A percentile compares a stretch with the other conserved stretches of the same genome.
phyloP scores from a whole-genome alignment of 495 filamentous ascomycete genomes.

The Penicillium egyptiacum region DNA sequence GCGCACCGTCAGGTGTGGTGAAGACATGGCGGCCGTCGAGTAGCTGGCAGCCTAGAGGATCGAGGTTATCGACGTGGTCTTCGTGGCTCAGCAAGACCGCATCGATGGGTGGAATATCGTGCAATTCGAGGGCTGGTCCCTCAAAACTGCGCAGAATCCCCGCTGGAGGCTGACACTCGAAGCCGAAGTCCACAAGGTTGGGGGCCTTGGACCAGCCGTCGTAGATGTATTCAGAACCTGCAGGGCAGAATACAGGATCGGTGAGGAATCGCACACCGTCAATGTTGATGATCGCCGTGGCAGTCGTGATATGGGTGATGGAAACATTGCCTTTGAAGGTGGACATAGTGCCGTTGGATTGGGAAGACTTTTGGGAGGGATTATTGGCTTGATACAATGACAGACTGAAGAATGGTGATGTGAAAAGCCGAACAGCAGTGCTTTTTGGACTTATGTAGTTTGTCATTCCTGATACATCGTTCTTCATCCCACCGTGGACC shows the following conservation, averaged over 20 bases:
- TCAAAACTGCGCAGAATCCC: slow-evolving; percentile 5
- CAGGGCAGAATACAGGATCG: slow-evolving; percentile 54
- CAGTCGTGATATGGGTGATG: slow-evolving; percentile 51
- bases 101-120: slow-evolving; percentile 49
- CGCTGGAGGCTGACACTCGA: slow-evolving; percentile 6
- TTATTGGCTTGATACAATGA: too few species aligned
- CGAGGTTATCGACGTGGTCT: slow-evolving; percentile 56
- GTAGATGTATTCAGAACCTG: slow-evolving; percentile 37
- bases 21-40: slow-evolving; percentile 52
- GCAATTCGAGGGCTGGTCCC: slow-evolving; percentile 36
- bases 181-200: slow-evolving; percentile 24
- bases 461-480: too few species aligned
- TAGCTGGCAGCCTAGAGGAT: slow-evolving; percentile 39
- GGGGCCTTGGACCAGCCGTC: slow-evolving; percentile 19
- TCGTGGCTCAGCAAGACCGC: slow-evolving; percentile 55
- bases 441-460: too few species aligned
- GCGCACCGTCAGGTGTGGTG: slow-evolving; percentile 50
- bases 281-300: slow-evolving; percentile 51
- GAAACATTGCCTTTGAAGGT: background rate
- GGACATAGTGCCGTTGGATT: too few species aligned
- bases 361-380: too few species aligned
- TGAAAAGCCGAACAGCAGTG: too few species aligned
- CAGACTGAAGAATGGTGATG: too few species aligned
- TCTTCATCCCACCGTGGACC: too few species aligned
- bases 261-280: slow-evolving; percentile 50